Evolutionary conservation across 768 basidiomycete genomes (phyloP).

Genomic region (Boletus fagicola): DNA sequence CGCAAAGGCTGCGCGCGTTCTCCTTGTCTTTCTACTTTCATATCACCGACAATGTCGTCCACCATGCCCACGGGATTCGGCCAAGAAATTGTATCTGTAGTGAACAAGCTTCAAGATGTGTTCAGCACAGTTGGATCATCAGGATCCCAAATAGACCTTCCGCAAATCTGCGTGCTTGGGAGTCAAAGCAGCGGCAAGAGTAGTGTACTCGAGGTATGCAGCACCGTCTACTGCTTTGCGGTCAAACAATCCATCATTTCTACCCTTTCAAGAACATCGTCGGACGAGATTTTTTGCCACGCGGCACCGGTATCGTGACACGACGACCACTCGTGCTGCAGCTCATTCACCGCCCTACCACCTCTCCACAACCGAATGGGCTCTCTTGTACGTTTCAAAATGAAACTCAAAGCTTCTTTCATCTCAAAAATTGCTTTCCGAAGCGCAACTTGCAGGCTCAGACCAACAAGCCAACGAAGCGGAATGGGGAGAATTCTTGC

Average conservation of each 20-base stretch:
- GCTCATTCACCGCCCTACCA: conserved; percentile 82
- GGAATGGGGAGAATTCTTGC: conserved; percentile 99
- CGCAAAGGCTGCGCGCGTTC: conserved; percentile 1
- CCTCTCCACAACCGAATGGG: conserved; percentile 44
- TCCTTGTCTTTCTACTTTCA: conserved; percentile 19
- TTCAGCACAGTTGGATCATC: conserved; percentile 81
- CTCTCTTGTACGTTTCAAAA: conserved; percentile 37
- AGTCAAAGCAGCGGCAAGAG: conserved; percentile 94
- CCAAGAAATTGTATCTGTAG: conserved; percentile 72
- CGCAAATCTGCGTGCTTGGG: conserved; percentile 88
- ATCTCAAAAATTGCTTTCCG: not conserved
- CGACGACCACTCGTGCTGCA: conserved; percentile 94
- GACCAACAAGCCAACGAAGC: conserved; percentile 85
- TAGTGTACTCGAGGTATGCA: conserved; percentile 81
- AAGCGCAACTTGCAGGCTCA: conserved; percentile 39
- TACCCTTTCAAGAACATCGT: conserved; percentile 76
- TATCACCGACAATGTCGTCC: conserved; percentile 15
- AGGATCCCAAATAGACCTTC: conserved; percentile 79
- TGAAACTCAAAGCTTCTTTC: not conserved
- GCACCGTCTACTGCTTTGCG: not conserved
- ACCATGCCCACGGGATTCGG: conserved; percentile 63
- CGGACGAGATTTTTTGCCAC: conserved; percentile 96
- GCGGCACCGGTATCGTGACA: conserved; percentile 98
- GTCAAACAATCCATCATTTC: conserved; percentile 9
- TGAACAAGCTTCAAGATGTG: conserved; percentile 92